These are phyloP conservation scores for Mycosphaerella arachidis DNA, from an alignment of 2,329 filamentous ascomycete genomes.

Conservation along the genomic window DNA sequence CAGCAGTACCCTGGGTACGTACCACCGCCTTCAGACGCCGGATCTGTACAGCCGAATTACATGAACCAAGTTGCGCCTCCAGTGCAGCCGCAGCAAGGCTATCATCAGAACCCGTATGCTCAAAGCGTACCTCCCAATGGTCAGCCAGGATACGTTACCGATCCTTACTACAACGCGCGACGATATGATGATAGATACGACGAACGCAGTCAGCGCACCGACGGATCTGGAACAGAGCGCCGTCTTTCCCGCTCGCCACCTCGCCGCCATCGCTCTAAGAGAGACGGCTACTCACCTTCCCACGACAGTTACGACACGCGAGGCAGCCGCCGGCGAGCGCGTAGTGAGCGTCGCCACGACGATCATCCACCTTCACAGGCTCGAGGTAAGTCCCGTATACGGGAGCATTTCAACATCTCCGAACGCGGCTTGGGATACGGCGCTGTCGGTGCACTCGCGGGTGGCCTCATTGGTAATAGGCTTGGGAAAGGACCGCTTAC, in stretches of 20 bases:
- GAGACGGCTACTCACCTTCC: constrained; percentile 8
- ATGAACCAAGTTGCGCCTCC: constrained; percentile 22
- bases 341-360: constrained; percentile 16
- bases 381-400: constrained; percentile 27
- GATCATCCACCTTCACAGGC: constrained; percentile 10
- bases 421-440: constrained; percentile 25
- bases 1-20: constrained; percentile 8
- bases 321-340: constrained; percentile 10
- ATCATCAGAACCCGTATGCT: constrained; percentile 28
- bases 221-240: constrained; percentile 1
- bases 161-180: constrained; percentile 14
- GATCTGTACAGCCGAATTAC: constrained; percentile 23
- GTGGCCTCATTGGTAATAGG: constrained; percentile 27
- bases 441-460: constrained; percentile 29
- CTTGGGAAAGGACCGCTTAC: constrained; percentile 25
- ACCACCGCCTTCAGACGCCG: constrained; percentile 19
- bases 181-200: constrained; percentile 15
- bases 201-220: constrained; percentile 9
- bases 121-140: constrained; percentile 21
- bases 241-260: constrained; percentile 4
- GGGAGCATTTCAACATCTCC: constrained; percentile 26
- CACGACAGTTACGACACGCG: constrained; percentile 10
- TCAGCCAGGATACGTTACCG: constrained; percentile 19
- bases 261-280: background rate
- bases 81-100: constrained; percentile 15